Conservation (phyloP, 2,329 filamentous ascomycete genomes). For the Chaetothyriales sp. region DNA sequence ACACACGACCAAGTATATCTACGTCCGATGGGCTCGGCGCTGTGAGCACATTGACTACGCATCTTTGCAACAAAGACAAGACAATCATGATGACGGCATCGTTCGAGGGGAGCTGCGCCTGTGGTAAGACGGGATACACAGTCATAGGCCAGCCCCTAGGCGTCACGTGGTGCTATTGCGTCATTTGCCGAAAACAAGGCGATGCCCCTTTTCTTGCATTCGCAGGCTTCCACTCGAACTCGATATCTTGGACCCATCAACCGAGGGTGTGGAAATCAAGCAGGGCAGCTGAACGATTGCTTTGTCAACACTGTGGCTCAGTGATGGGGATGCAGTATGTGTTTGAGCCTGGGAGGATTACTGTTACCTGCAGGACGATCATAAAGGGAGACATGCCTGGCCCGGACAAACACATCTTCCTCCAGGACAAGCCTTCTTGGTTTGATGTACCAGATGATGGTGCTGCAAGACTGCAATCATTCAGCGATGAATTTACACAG, state of each 20-base stretch:
- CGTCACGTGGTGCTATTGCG: conserved; percentile 35
- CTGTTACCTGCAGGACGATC: conserved; percentile 30
- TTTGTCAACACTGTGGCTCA: conserved; percentile 35
- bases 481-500: conserved; percentile 9
- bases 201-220: conserved; percentile 30
- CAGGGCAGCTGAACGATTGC: conserved; percentile 29
- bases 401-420: conserved; percentile 31
- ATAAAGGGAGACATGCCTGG: conserved; percentile 24
- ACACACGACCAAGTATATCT: no score
- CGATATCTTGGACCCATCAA: conserved; percentile 25
- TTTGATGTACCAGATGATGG: conserved; percentile 27
- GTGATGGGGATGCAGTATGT: conserved; percentile 33
- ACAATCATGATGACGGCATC: no score
- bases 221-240: conserved; percentile 22
- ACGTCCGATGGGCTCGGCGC: no score
- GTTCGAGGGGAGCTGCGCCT: conserved; percentile 15
- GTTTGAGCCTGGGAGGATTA: conserved; percentile 21
- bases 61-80: no score
- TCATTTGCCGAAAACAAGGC: conserved; percentile 36
- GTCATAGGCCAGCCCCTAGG: conserved; percentile 19
- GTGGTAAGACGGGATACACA: conserved; percentile 11
- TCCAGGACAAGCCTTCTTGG: conserved; percentile 30
- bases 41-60: no score
- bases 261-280: conserved; percentile 22
- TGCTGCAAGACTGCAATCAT: conserved; percentile 16